A percentile compares a stretch with the other conserved stretches of the same genome.
Evolutionary conservation across 805 yeast species (phyloP).

Genomic region (Myxozyma melibiosi): DNA sequence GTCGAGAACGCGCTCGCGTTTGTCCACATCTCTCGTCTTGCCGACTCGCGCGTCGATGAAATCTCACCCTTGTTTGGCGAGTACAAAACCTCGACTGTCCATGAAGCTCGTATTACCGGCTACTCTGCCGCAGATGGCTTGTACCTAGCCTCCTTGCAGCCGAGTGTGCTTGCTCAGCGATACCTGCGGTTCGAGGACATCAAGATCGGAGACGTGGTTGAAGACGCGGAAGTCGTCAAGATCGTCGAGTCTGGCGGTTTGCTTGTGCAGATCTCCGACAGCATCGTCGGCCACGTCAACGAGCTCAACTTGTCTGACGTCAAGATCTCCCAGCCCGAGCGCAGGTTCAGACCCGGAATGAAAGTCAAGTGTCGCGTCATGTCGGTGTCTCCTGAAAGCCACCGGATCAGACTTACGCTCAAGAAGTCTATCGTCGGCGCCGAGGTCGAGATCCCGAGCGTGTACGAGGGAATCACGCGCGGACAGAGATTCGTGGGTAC

Average conservation of each 20-base stretch:
- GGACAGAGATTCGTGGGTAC: conserved; percentile 66
- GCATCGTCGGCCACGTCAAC: conserved; percentile 73
- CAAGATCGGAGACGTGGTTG: conserved; percentile 68
- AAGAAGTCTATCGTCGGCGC: conserved; percentile 79
- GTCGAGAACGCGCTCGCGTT: conserved; percentile 60
- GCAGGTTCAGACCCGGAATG: conserved; percentile 83
- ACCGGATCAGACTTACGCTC: conserved; percentile 64
- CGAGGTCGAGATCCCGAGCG: conserved; percentile 39
- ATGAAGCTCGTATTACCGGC: conserved; percentile 76
- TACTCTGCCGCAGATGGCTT: conserved; percentile 66
- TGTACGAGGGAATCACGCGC: conserved; percentile 58
- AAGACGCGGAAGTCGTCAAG: conserved; percentile 56
- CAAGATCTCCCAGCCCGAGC: conserved; percentile 83
- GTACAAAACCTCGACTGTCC: conserved; percentile 65
- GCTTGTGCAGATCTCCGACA: conserved; percentile 61
- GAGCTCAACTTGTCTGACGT: conserved; percentile 79
- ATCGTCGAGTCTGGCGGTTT: conserved; percentile 68
- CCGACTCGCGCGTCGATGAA: conserved; percentile 45
- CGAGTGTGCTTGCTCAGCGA: conserved; percentile 61
- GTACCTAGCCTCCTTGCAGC: conserved; percentile 69
- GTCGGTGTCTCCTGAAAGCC: conserved; percentile 48
- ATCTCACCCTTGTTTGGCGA: conserved; percentile 36
- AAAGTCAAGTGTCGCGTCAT: conserved; percentile 77
- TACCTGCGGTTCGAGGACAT: conserved; percentile 72
- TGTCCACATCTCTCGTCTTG: conserved; percentile 72